A percentile compares a stretch with the other conserved stretches of the same genome.
Conservation (phyloP, 768 basidiomycete genomes). For the Melanogaster broomeanus region DNA sequence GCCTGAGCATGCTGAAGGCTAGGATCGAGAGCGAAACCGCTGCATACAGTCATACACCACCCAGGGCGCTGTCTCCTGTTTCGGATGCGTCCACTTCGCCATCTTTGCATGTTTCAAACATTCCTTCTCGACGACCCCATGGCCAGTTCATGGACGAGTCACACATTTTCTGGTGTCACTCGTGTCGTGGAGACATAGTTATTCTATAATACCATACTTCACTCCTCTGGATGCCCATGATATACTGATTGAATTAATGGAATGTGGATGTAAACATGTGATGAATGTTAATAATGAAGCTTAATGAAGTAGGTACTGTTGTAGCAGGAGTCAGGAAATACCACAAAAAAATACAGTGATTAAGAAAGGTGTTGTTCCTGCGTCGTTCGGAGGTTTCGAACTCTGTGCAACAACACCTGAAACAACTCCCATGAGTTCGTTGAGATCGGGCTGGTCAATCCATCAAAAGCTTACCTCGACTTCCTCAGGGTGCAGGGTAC, state of each 20-base stretch:
- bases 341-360: conserved; percentile 9
- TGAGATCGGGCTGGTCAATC: background rate
- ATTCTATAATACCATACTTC: conserved; percentile 46
- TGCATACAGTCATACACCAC: conserved; percentile 46
- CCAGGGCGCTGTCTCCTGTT: conserved; percentile 57
- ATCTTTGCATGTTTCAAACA: conserved; percentile 12
- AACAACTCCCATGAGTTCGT: conserved; percentile 22
- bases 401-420: conserved; percentile 50
- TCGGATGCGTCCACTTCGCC: conserved; percentile 25
- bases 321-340: conserved; percentile 2
- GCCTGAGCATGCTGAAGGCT: conserved; percentile 87
- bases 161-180: conserved; percentile 88
- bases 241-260: conserved; percentile 20
- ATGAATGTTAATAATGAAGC: conserved; percentile 6
- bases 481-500: conserved; percentile 67
- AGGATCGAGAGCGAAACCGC: conserved; percentile 82
- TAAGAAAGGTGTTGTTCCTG: conserved; percentile 14
- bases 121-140: conserved; percentile 47
- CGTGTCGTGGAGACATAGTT: conserved; percentile 80
- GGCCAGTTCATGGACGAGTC: conserved; percentile 88
- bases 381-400: conserved; percentile 30
- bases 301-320: background rate
- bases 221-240: background rate
- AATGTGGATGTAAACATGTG: conserved; percentile 17
- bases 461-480: conserved; percentile 56